Percentiles rank a stretch among this genome's conserved stretches.
Conservation (phyloP, 805 yeast genomes). For the Myxozyma neotropica region DNA sequence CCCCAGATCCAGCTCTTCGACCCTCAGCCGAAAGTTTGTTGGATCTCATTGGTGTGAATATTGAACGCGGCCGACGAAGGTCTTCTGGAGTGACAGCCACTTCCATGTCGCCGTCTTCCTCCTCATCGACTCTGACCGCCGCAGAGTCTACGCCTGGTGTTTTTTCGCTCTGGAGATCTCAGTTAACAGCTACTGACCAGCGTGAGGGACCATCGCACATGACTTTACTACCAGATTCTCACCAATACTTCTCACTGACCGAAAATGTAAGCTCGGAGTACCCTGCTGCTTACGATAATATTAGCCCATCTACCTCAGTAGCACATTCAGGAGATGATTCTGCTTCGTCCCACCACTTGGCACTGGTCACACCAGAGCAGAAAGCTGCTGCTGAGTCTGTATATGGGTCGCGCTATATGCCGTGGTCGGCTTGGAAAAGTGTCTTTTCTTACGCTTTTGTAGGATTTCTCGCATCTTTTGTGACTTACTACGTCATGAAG, state of each 20-base stretch:
- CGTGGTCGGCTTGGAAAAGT: constrained; percentile 3
- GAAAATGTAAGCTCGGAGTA: background rate
- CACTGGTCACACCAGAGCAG: background rate
- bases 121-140: background rate
- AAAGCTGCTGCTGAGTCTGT: background rate
- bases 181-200: background rate
- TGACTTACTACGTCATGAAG: constrained; percentile 2
- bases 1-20: constrained; percentile 46
- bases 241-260: background rate
- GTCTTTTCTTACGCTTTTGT: constrained; percentile 6
- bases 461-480: constrained; percentile 8
- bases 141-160: background rate
- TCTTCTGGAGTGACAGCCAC: background rate
- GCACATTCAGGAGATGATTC: background rate
- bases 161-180: constrained; percentile 13
- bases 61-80: constrained; percentile 7
- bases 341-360: background rate
- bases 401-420: background rate
- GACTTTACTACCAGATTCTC: background rate
- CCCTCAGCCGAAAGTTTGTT: constrained; percentile 50
- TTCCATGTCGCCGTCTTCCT: background rate
- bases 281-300: background rate
- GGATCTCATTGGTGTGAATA: constrained; percentile 35
- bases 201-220: background rate
- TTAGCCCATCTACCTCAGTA: background rate